phyloP scores from a whole-genome alignment of 2,329 filamentous ascomycete genomes.

The Aspergillus pseudotamarii region DNA sequence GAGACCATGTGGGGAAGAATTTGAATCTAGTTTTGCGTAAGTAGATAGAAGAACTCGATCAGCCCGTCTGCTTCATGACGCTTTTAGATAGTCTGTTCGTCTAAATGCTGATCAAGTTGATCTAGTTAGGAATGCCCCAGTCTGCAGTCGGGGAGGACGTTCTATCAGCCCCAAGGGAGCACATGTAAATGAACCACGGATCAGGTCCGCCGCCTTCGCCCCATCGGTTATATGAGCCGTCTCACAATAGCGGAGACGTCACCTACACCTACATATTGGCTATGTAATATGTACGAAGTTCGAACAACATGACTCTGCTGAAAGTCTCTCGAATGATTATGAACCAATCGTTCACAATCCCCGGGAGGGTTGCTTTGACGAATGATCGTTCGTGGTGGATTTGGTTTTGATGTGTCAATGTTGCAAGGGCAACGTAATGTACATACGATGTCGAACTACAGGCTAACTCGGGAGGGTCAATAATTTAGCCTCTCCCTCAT shows the following conservation, averaged over 20 bases:
- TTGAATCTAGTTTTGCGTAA: not conserved
- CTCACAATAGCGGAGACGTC: not conserved
- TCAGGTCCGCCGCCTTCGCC: not conserved
- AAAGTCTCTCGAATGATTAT: not conserved
- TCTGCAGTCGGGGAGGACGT: not conserved
- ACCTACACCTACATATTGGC: not conserved
- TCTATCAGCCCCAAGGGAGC: not conserved
- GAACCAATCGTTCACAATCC: not conserved
- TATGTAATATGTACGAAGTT: not conserved
- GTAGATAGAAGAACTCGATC: not conserved
- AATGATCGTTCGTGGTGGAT: not conserved
- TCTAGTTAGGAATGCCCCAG: not conserved
- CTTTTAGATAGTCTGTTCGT: not conserved
- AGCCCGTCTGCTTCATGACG: not conserved
- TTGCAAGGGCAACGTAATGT: slow-evolving; percentile 13
- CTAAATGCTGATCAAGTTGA: not conserved
- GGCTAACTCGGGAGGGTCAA: not conserved
- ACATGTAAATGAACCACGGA: slow-evolving; percentile 4
- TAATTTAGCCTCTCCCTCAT: not conserved
- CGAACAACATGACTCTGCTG: not conserved
- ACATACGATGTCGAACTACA: not conserved
- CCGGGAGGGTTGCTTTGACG: not conserved
- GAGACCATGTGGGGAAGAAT: not conserved
- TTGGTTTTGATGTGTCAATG: slow-evolving; percentile 3
- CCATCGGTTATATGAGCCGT: slow-evolving; percentile 5